Base-by-base conservation (phyloP, 768 basidiomycete species). In the Lactarius hengduanensis region DNA sequence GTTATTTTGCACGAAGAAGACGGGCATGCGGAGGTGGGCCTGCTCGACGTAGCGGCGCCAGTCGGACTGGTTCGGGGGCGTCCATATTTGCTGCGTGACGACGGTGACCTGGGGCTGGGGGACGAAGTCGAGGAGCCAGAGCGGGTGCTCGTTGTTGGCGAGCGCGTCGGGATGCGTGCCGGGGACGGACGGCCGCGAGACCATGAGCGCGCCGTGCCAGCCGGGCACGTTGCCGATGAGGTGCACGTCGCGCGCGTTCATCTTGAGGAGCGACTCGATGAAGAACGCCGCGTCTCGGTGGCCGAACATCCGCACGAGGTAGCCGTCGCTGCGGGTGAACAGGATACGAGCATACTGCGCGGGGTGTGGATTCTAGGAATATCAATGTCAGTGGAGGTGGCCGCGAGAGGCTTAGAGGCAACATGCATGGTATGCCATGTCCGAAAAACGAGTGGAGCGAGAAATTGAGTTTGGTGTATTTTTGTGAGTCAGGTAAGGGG, bases 1-100 rank as follows among this genome's bases (percentile, higher is more conserved):
- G 40, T 67, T 43, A 22, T 34, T 61, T 10, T 62, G 67, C 4
- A 68, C 40, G 32, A 68, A 68, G 36, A 68, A 68, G 0, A 68
- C 64, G 55, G 67, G 67, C 59, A 68, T 61, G 45, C 56, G 64
- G 8, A 68, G n/a, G 9, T 15, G 36, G 0, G 67, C 67, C 30
- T 68, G 64, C n/a, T 66, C 64, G 55, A 68, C 64, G 16, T 68
- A 68, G n/a, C 64, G 67, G 6, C 64, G 64, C 67, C 63, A 66
- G 59, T 68, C 67, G 9, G 64, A 66, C 56, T 65, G 64, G 22
- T 65, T 66, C 18, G 64, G 63, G 18, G 67, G 67, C 9, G 38
- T 66, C 67, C 67, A 68, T 2, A 68, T 61, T 43, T 50, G 18
- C 50, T 68, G 67, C 2, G 67, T 45, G 45, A 68, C 55, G 26